Evolutionary conservation across 805 yeast species (phyloP), one percentile per base, ranked within the genome.

Genomic region (Kluyveromyces lactis): DNA sequence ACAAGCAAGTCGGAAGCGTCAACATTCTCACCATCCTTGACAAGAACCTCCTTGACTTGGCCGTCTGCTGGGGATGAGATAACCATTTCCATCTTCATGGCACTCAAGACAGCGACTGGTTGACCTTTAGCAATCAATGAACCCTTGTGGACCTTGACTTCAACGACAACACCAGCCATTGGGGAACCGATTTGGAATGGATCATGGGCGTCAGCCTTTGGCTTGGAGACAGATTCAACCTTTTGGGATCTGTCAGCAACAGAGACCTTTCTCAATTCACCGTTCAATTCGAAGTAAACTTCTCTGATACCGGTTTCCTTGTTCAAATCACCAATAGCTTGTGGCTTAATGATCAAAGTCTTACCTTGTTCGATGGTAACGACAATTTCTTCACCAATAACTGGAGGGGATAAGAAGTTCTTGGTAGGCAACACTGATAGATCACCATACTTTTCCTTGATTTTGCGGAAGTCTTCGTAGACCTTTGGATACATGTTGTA

Each of bases 41-140:
- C 82, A 36, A 72, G 62, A 16, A 92, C 73, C 17, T 81, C 86
- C 35, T 81, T 79, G 46, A 92, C 77, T 58, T 74, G 77, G 62
- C 98, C 99, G 43, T 81, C 73, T 43, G 78, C 82, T 40, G 95
- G 95, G 17, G 98, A 90, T 61, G 86, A 77, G 53, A 90, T 89
- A 38, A 92, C 95, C 97, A 92, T 92, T 71, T 92, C 98, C 98
- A 90, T 90, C 77, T 90, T 90, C 98, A 90, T 90, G 48, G 98
- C 98, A 60, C 90, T 79, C 60, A 90, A 73, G 18, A 90, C 95
- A 45, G 95, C 94, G 48, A 90, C 64, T 26, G 96, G 89, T 60
- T 90, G 95, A 50, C 98, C 98, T 77, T 90, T 90, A 76, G 86
- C 86, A 49, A 92, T 95, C 49, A 81, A 82, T 39, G 79, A 73